phyloP scores from a whole-genome alignment of 2,329 filamentous ascomycete genomes.

The Periglandula ipomoeae region DNA sequence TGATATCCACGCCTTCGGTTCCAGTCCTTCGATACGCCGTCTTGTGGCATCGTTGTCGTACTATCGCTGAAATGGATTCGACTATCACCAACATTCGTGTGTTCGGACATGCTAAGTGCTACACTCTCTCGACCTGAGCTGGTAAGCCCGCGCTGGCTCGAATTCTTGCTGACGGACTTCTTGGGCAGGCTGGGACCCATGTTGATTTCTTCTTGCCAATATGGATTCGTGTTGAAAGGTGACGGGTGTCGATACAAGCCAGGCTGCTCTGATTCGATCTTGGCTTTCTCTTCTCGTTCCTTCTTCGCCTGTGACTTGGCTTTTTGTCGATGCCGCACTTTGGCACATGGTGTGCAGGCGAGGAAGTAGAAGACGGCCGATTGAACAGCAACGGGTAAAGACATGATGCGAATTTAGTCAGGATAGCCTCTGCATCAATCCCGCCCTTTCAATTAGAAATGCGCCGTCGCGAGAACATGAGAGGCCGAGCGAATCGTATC shows the following conservation, averaged over 20 bases:
- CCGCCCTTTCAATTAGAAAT: slow-evolving; percentile 4
- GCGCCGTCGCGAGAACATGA: slow-evolving; percentile 10
- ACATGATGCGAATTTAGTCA: slow-evolving; percentile 23
- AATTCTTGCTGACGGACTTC: slow-evolving; percentile 47
- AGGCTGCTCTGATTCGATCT: slow-evolving; percentile 59
- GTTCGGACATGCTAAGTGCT: slow-evolving; percentile 27
- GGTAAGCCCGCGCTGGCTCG: slow-evolving; percentile 50
- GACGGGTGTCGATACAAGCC: slow-evolving; percentile 69
- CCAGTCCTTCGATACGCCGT: slow-evolving; percentile 47
- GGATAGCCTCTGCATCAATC: slow-evolving; percentile 3
- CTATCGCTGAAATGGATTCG: slow-evolving; percentile 23
- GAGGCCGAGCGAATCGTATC: slow-evolving; percentile 1
- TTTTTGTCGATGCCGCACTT: slow-evolving; percentile 60
- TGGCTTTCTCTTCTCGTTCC: slow-evolving; percentile 56
- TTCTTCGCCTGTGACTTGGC: slow-evolving; percentile 61
- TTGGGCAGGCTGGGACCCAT: slow-evolving; percentile 69
- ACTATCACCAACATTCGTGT: slow-evolving; percentile 29
- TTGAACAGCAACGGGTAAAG: slow-evolving; percentile 53
- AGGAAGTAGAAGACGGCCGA: slow-evolving; percentile 71
- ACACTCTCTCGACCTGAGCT: slow-evolving; percentile 49
- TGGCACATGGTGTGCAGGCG: slow-evolving; percentile 70
- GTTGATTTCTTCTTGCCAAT: slow-evolving; percentile 80
- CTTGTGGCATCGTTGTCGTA: slow-evolving; percentile 26
- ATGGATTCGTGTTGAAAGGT: slow-evolving; percentile 78
- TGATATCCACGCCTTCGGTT: slow-evolving; percentile 68